phyloP scores from a whole-genome alignment of 345 rosid species.

The Geranium brycei region DNA sequence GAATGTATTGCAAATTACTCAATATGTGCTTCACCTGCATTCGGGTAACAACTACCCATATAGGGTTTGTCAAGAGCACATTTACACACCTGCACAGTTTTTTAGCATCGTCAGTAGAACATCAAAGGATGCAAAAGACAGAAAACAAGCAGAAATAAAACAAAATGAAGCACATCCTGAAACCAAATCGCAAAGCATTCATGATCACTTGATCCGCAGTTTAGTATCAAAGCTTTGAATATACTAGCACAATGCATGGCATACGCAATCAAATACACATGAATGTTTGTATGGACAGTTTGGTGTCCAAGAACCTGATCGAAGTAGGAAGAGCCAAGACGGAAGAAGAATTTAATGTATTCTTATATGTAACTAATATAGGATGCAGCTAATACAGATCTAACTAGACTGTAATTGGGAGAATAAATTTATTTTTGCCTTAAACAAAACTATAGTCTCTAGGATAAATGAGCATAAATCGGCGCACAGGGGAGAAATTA shows the following conservation, averaged over 20 bases:
- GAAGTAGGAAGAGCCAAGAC: neutral
- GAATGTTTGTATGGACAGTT: neutral
- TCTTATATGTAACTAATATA: neutral
- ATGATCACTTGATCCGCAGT: no score
- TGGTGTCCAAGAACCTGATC: neutral
- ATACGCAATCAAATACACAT: neutral
- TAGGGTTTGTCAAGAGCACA: slow-evolving; percentile 87
- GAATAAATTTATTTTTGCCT: no score
- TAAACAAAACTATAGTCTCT: neutral
- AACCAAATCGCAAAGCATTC: no score
- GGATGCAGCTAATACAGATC: no score
- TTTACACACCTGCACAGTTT: slow-evolving; percentile 52
- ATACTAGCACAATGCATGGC: neutral
- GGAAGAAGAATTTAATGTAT: neutral
- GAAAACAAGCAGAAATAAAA: neutral
- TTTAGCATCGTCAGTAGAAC: neutral
- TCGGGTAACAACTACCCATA: slow-evolving; percentile 94
- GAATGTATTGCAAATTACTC: no score
- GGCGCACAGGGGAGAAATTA: neutral
- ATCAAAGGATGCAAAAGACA: slow-evolving; percentile 10
- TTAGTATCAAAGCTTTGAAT: neutral
- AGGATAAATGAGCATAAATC: neutral
- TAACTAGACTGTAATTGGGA: no score
- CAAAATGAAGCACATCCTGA: no score
- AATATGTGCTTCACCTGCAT: slow-evolving; percentile 56